phyloP scores from a whole-genome alignment of 129 eudicot species.

The Oenanthe sinensis region DNA sequence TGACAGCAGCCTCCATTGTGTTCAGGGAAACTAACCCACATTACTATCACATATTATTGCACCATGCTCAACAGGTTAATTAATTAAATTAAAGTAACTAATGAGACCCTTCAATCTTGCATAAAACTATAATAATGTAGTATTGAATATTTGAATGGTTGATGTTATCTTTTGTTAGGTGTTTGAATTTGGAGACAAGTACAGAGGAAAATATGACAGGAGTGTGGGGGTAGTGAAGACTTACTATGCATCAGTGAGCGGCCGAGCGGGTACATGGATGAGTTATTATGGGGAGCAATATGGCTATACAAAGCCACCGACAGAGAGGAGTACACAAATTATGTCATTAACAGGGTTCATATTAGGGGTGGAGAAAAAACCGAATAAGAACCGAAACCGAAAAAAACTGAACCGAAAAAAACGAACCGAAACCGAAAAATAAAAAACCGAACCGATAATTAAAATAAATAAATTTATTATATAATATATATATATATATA shows the following conservation, averaged over 20 bases:
- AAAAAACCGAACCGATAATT: no score
- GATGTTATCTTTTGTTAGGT: slow-evolving; percentile 28
- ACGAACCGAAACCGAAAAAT: no score
- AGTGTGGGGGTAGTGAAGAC: slow-evolving; percentile 52
- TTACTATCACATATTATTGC: slow-evolving; percentile 57
- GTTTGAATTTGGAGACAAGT: slow-evolving; percentile 77
- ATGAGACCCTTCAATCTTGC: not conserved
- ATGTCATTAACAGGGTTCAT: slow-evolving; percentile 43
- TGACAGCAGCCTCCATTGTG: slow-evolving; percentile 82
- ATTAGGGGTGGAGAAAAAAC: no score
- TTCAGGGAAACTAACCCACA: slow-evolving; percentile 54
- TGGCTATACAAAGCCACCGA: slow-evolving; percentile 92
- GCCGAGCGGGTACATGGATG: slow-evolving; percentile 81
- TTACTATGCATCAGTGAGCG: slow-evolving; percentile 77
- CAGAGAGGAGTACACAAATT: slow-evolving; percentile 34
- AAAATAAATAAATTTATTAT: no score
- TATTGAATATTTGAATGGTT: not conserved
- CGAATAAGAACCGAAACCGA: no score
- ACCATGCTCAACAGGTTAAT: slow-evolving; percentile 67
- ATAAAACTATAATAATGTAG: not conserved
- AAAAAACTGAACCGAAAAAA: no score
- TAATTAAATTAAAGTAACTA: not conserved
- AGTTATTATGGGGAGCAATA: slow-evolving; percentile 75
- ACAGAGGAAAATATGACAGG: slow-evolving; percentile 63
- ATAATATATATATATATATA: no score